Evolutionary conservation across 208 protist genomes (phyloP).

Genomic region (Crithidia mellificae): DNA sequence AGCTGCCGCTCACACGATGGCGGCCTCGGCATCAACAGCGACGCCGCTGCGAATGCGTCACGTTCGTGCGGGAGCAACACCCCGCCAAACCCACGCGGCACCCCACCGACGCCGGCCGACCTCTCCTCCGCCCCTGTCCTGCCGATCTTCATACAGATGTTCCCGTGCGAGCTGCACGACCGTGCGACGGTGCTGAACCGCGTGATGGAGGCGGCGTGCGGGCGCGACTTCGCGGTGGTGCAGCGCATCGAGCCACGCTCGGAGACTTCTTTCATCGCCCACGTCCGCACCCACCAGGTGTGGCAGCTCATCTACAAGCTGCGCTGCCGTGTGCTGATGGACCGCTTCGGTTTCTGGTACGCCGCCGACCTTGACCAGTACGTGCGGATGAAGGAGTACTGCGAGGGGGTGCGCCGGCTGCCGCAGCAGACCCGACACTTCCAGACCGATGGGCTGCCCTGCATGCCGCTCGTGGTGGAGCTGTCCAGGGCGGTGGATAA

Average conservation of each 20-base stretch:
- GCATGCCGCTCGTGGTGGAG: conserved; percentile 87
- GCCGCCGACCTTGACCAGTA: conserved; percentile 60
- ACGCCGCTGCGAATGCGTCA: background rate
- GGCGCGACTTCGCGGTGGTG: conserved; percentile 37
- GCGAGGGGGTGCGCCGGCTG: conserved; percentile 63
- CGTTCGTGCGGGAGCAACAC: conserved; percentile 16
- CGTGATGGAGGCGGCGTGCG: conserved; percentile 55
- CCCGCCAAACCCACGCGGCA: background rate
- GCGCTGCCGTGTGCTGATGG: conserved; percentile 80
- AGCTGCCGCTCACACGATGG: conserved; percentile 23
- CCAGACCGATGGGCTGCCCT: conserved; percentile 71
- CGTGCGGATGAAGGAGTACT: conserved; percentile 74
- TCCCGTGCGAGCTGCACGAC: conserved; percentile 74
- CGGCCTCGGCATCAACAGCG: conserved; percentile 20
- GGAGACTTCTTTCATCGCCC: conserved; percentile 75
- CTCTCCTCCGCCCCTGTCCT: conserved; percentile 19
- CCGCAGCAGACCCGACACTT: conserved; percentile 74
- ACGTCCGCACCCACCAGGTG: conserved; percentile 50
- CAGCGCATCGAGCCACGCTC: conserved; percentile 63
- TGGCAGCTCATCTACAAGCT: conserved; percentile 63
- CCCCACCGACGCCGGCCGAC: background rate
- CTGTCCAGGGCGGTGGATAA: conserved; percentile 46
- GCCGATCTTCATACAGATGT: conserved; percentile 83
- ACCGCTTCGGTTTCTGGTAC: conserved; percentile 83
- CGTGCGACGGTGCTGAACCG: conserved; percentile 63